A percentile compares a stretch with the other conserved stretches of the same genome.
Evolutionary conservation across 805 yeast species (phyloP).

Genomic region (Hanseniaspora nectarophila): DNA sequence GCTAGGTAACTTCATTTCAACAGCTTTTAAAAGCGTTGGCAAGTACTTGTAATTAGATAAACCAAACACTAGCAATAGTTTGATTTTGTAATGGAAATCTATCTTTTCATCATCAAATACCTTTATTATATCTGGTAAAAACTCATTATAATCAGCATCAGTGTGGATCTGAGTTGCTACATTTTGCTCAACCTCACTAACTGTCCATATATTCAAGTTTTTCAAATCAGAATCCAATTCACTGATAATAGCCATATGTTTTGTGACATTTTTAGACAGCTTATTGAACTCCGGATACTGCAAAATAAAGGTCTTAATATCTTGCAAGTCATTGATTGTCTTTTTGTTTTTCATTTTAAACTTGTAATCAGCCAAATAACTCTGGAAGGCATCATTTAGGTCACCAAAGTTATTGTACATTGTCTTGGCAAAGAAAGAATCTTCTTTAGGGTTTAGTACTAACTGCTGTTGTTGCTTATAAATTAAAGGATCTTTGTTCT

Average conservation of each 20-base stretch:
- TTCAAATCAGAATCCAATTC: constrained; percentile 72
- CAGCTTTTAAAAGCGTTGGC: constrained; percentile 32
- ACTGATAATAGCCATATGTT: constrained; percentile 81
- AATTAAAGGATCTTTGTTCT: constrained; percentile 2
- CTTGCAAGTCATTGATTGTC: constrained; percentile 61
- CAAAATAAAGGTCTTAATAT: constrained; percentile 81
- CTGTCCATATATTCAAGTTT: constrained; percentile 56
- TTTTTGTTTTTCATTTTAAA: constrained; percentile 62
- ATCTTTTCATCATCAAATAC: constrained; percentile 39
- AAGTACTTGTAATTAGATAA: constrained; percentile 51
- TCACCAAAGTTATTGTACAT: constrained; percentile 92
- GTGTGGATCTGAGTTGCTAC: constrained; percentile 57
- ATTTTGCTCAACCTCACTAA: constrained; percentile 83
- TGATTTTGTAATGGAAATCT: constrained; percentile 48
- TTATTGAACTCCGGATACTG: constrained; percentile 89
- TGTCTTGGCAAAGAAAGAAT: constrained; percentile 62
- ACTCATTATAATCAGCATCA: constrained; percentile 41
- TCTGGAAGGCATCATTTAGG: constrained; percentile 74
- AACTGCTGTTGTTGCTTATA: constrained; percentile 46
- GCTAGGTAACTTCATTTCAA: constrained; percentile 31
- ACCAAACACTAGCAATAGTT: constrained; percentile 62
- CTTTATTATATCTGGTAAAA: constrained; percentile 31
- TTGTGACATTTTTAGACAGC: constrained; percentile 74
- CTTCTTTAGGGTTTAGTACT: constrained; percentile 58
- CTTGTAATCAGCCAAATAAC: constrained; percentile 73